A percentile compares a stretch with the other conserved stretches of the same genome.
These are phyloP conservation scores for Limtongia smithiae DNA, from an alignment of 805 yeast species.

Conservation along the genomic window DNA sequence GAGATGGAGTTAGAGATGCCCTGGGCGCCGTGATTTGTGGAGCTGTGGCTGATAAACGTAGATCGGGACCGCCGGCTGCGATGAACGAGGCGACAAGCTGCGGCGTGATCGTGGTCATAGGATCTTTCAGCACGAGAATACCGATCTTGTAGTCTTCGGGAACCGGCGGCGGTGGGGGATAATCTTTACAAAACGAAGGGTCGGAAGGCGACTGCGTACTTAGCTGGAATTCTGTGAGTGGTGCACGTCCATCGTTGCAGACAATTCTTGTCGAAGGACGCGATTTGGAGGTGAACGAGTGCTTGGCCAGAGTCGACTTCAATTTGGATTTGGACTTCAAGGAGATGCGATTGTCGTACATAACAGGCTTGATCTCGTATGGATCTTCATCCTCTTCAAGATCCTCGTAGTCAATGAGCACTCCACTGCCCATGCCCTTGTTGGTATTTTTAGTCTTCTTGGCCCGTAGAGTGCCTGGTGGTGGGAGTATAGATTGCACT, in stretches of 20 bases:
- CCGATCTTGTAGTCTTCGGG: slow-evolving; percentile 19
- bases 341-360: slow-evolving; percentile 20
- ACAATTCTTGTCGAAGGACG: background rate
- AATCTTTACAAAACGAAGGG: background rate
- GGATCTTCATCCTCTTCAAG: slow-evolving; percentile 29
- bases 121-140: slow-evolving; percentile 10
- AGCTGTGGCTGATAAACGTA: background rate
- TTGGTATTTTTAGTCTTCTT: slow-evolving; percentile 15
- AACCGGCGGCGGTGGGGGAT: slow-evolving; percentile 11
- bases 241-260: slow-evolving; percentile 25
- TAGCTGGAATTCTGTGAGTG: slow-evolving; percentile 18
- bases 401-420: slow-evolving; percentile 29
- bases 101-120: slow-evolving; percentile 5
- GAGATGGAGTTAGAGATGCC: background rate
- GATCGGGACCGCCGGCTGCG: background rate
- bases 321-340: background rate
- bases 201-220: background rate
- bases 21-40: background rate
- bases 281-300: background rate
- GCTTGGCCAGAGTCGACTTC: background rate
- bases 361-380: slow-evolving; percentile 19
- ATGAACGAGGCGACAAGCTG: slow-evolving; percentile 1
- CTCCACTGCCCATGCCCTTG: slow-evolving; percentile 29
- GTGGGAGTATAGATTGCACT: too few relatives aligned
- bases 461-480: slow-evolving; percentile 4